Evolutionary conservation across 1,284 basidiomycete species (phyloP), one percentile per base, ranked within the genome.

Genomic region (Microbotryomycetes sp.): DNA sequence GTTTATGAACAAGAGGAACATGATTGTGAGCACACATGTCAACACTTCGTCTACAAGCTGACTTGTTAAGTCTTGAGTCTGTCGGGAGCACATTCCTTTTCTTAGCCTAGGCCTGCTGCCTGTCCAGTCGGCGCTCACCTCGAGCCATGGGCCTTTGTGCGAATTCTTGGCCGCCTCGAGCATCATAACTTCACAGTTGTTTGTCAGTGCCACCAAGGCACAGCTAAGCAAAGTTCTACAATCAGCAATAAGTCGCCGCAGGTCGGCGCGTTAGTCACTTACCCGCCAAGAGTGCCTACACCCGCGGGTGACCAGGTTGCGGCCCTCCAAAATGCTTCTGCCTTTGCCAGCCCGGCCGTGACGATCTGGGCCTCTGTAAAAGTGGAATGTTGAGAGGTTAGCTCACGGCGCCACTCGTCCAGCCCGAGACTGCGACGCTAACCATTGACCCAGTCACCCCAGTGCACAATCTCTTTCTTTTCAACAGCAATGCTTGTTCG

Each of bases 381-480:
- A 9, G 45, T 3, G 19, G 0, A 0, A 12, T 0, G 31, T 57
- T 48, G 32, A 28, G 36, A 42, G n/a, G n/a, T n/a, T n/a, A n/a
- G n/a, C n/a, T n/a, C n/a, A n/a, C n/a, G n/a, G n/a, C n/a, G n/a
- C n/a, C n/a, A n/a, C n/a, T n/a, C n/a, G n/a, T n/a, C n/a, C n/a
- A n/a, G n/a, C n/a, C n/a, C n/a, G n/a, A n/a, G n/a, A n/a, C n/a
- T n/a, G n/a, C n/a, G n/a, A n/a, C 3, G 50, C 59, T 31, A n/a
- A 64, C 63, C 65, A 19, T 65, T 60, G 3, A 49, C 48, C 66
- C 66, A 67, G 1, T 60, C 58, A 2, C 23, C 23, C 66, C 66
- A 67, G n/a, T 49, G 48, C 9, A 67, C 47, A 4, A 47, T 4
- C 15, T 62, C 54, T 47, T 62, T 60, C 56, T 58, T 65, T 12